Evolutionary conservation across 495 filamentous ascomycete genomes (phyloP).

Genomic region (Aspergillus taichungensis): DNA sequence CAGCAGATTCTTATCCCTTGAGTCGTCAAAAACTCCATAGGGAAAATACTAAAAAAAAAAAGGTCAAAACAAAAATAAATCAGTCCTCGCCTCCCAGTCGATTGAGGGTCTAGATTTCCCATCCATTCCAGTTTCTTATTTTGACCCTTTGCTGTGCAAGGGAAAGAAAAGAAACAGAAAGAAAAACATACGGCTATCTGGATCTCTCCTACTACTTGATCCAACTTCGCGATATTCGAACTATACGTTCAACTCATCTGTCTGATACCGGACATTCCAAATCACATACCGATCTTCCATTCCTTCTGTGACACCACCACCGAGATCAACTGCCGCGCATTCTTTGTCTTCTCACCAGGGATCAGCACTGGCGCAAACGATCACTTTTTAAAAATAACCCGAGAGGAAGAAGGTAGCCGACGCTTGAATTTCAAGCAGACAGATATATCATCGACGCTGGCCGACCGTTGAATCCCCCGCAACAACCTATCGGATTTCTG

Average conservation of each 20-base stretch:
- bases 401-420: slow-evolving; percentile 8
- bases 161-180: slow-evolving; percentile 12
- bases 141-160: slow-evolving; percentile 20
- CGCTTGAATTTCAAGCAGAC: slow-evolving; percentile 6
- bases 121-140: slow-evolving; percentile 8
- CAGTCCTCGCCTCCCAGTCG: no score
- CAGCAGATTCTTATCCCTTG: slow-evolving; percentile 14
- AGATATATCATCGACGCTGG: slow-evolving; percentile 2
- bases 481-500: neutral
- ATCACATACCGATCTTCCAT: slow-evolving; percentile 21
- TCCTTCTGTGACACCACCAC: slow-evolving; percentile 21
- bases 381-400: slow-evolving; percentile 15
- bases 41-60: neutral
- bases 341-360: slow-evolving; percentile 11
- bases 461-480: neutral
- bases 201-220: neutral
- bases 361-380: slow-evolving; percentile 7
- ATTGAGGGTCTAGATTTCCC: neutral
- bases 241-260: slow-evolving; percentile 2
- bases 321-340: slow-evolving; percentile 30
- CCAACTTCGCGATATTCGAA: neutral
- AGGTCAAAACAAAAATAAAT: no score
- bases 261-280: slow-evolving; percentile 27
- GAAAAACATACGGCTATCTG: neutral
- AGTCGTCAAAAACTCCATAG: slow-evolving; percentile 1